Base-by-base conservation (phyloP, 2,329 filamentous ascomycete genomes). In the Fusarium buxicola region DNA sequence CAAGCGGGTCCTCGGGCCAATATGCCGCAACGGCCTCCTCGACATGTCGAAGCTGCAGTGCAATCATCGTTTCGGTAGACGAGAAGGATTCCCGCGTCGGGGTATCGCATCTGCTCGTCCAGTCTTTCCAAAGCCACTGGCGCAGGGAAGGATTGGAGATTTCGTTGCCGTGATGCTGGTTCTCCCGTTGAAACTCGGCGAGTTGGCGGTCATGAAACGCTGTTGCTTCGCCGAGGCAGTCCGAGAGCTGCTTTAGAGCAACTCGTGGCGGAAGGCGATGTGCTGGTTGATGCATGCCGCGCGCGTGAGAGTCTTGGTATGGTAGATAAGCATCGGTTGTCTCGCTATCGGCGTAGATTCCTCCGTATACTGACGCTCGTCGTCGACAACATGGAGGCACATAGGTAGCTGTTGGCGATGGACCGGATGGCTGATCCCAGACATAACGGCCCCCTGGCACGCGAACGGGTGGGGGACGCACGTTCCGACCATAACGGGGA, bases 231-330 rank as follows among this genome's bases (percentile, higher is more conserved):
- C 55, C n/a, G 11, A 65, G 48, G 11, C 40, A 45, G 46, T 65
- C 61, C 5, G 58, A 54, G 15, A 65, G 58, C 46, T 63, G 58
- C 9, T 59, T 55, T 16, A 65, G 44, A 8, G 61, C 62, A 18
- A 65, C 48, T 9, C 58, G 63, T n/a, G 58, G 61, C n/a, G 58
- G 63, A n/a, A 65, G 61, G 5, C 34, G 39, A 16, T 46, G 46
- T 27, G 7, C 25, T 31, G 55, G 45, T 24, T 35, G 53, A n/a
- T 34, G 13, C 10, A 13, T n/a, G 4, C 8, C 8, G 6, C 12
- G 27, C 7, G 25, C 16, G 8, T 47, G 49, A 16, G 10, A 30
- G 9, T 46, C 40, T 18, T 55, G 28, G 15, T 49, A 58, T 3
- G 53, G 58, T 8, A 39, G 18, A 25, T 49, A 63, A 16, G 34